Evolutionary conservation across 1,284 basidiomycete species (phyloP).

Genomic region (Leccinum fuscescens): DNA sequence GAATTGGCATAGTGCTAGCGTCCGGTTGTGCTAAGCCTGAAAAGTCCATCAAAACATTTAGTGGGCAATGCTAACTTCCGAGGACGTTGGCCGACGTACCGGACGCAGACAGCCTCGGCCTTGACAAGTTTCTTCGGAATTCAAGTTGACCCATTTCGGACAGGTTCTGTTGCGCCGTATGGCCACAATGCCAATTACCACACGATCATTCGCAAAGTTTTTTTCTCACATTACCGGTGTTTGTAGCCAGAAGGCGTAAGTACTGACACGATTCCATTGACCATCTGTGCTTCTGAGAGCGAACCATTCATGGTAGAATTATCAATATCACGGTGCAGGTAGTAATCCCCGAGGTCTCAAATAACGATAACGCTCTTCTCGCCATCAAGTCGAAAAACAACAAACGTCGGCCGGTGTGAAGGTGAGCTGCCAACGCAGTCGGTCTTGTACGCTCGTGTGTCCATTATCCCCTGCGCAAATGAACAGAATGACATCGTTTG

Average conservation of each 20-base stretch:
- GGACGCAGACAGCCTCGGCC: neutral
- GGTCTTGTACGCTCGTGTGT: neutral
- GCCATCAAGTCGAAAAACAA: neutral
- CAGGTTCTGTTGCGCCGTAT: neutral
- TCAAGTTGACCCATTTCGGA: neutral
- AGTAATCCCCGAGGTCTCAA: neutral
- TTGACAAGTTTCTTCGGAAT: neutral
- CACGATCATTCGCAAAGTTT: neutral
- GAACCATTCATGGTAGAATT: neutral
- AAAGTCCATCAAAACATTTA: conserved; percentile 18
- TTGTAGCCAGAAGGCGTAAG: neutral
- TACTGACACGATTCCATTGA: neutral
- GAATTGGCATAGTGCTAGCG: conserved; percentile 6
- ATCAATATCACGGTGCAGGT: neutral
- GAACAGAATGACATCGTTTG: neutral
- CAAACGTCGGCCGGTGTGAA: neutral
- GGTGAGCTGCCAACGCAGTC: neutral
- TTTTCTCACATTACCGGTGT: neutral
- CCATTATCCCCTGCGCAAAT: neutral
- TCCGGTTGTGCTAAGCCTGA: conserved; percentile 9
- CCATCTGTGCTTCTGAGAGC: conserved; percentile 2
- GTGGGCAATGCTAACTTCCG: neutral
- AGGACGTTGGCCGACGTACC: neutral
- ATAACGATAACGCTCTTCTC: conserved; percentile 1
- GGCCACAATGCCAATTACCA: neutral